phyloP scores from a whole-genome alignment of 2,329 filamentous ascomycete genomes.

The Tolypocladium paradoxum region DNA sequence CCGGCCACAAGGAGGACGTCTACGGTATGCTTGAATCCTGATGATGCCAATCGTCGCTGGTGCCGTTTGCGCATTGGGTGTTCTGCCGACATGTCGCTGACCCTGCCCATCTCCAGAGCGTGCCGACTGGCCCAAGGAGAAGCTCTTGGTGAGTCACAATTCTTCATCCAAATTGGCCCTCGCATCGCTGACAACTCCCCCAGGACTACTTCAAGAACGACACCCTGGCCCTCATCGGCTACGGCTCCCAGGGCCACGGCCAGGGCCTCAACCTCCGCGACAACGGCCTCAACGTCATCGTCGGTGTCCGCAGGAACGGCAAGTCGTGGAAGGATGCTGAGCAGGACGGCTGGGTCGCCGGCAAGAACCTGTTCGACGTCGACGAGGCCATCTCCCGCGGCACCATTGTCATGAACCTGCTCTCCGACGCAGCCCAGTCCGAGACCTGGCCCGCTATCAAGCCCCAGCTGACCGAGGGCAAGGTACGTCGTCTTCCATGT shows the following conservation, averaged over 20 bases:
- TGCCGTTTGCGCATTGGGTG: background rate
- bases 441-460: conserved; percentile 99
- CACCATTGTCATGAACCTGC: conserved; percentile 98
- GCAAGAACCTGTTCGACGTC: conserved; percentile 98
- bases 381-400: conserved; percentile 90
- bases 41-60: background rate
- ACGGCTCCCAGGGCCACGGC: conserved; percentile 95
- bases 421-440: conserved; percentile 92
- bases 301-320: conserved; percentile 97
- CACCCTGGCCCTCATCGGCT: conserved; percentile 96
- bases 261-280: conserved; percentile 99
- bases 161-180: background rate
- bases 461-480: conserved; percentile 96
- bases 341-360: conserved; percentile 95
- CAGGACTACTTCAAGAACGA: conserved; percentile 99
- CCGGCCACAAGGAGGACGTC: conserved; percentile 86
- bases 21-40: conserved; percentile 51
- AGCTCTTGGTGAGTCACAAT: conserved; percentile 69
- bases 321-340: conserved; percentile 96
- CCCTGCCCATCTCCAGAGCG: conserved; percentile 57
- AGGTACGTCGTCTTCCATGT: conserved; percentile 47
- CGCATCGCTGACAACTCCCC: conserved; percentile 3
- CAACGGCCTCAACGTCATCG: conserved; percentile 98
- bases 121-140: conserved; percentile 96
- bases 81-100: conserved; percentile 6